Percentiles rank a stretch among this genome's conserved stretches.
These are phyloP conservation scores for Calvatia gigantea DNA, from an alignment of 768 basidiomycete species.

Conservation along the genomic window DNA sequence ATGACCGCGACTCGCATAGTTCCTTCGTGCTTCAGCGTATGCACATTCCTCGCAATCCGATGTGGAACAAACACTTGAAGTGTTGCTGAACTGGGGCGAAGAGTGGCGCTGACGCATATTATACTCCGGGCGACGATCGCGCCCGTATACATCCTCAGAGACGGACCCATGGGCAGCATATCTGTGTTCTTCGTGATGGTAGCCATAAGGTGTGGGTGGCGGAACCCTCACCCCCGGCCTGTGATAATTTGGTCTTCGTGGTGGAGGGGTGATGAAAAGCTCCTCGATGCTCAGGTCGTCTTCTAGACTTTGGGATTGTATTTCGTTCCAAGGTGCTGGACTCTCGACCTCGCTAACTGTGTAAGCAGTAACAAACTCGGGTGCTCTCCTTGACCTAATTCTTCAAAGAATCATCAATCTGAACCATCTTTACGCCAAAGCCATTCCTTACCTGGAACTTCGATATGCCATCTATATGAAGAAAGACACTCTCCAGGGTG, in stretches of 20 bases:
- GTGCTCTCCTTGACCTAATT: not conserved
- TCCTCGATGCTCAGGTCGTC: conserved; percentile 4
- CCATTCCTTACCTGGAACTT: not conserved
- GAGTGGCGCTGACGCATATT: not conserved
- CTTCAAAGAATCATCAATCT: not conserved
- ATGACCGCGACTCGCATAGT: not conserved
- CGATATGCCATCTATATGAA: not conserved
- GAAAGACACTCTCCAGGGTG: not conserved
- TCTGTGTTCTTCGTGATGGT: not conserved
- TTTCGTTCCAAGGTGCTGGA: conserved; percentile 2
- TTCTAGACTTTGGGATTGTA: not conserved
- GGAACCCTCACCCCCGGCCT: not conserved
- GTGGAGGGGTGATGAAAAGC: conserved; percentile 7
- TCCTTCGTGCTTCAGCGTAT: not conserved
- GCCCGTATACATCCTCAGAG: not conserved
- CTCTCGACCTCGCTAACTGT: conserved; percentile 9
- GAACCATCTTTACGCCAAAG: too few relatives aligned
- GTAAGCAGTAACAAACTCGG: conserved; percentile 2
- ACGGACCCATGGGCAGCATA: not conserved
- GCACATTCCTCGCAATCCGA: conserved; percentile 7
- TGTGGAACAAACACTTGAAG: conserved; percentile 4
- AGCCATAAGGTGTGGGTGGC: not conserved
- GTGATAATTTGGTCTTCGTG: conserved; percentile 5
- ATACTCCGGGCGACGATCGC: not conserved
- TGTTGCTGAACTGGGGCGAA: not conserved